Base-by-base conservation (phyloP, 805 yeast genomes). In the Cyberlindnera nakhonratchasimensis region DNA sequence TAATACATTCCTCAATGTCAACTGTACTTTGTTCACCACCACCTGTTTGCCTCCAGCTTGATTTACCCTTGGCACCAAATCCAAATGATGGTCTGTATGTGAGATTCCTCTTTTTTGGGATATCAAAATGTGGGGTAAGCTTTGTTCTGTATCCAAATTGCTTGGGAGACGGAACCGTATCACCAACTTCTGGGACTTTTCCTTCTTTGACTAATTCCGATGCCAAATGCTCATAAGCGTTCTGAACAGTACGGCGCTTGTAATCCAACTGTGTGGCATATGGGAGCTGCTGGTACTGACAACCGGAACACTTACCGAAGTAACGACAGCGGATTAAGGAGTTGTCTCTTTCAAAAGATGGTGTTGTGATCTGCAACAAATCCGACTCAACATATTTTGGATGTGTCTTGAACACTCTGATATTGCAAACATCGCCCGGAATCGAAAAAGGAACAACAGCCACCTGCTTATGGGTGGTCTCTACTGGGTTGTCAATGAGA, bases 301-400 rank as follows among this genome's bases (percentile, higher is more conserved):
- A 90, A 3, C 98, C 98, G 1, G 96, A 86, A 62, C 97, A 90
- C 49, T 79, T 78, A 12, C 96, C 96, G 66, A 91, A 93, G 66
- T 93, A 93, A 49, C 77, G 72, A 66, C 96, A 88, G 50, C 74
- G 74, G 43, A 83, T 78, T 39, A 85, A 70, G 6, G 67, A 59
- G 52, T 85, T 82, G 46, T 86, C 71, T 36, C 77, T 65, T 34
- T 52, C 59, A 4, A 48, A 42, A 0, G 83, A 71, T 2, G 68
- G 54, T 47, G 65, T 42, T 3, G 66, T 53, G 5, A 87, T 74
- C 29, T 70, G 63, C 17, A 86, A 58, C 39, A 90, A 64, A 58
- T 91, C 97, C 10, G 85, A 71, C 55, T 86, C 95, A 37, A 78
- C 85, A 61, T 79, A 83, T 30, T 65, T 66, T 26, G 87, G 86